Evolutionary conservation across 345 rosid species (phyloP).

Genomic region (Microthlaspi erraticum): DNA sequence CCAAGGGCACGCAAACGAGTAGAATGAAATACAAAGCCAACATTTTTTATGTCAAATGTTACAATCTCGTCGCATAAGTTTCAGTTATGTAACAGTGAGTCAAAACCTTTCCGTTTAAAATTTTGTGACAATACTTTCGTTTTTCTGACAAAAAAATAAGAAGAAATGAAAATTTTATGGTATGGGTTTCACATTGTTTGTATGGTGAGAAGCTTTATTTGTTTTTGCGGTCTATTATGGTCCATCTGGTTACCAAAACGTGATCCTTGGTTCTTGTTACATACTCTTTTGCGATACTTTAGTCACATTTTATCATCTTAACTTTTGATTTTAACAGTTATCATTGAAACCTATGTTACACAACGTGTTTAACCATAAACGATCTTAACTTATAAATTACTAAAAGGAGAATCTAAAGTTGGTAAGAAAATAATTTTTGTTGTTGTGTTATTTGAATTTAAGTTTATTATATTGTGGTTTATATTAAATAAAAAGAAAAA

Average conservation of each 20-base stretch:
- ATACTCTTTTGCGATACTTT: slow-evolving; percentile 29
- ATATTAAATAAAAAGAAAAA: too few species aligned
- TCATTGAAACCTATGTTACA: not conserved
- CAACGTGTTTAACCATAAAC: slow-evolving; percentile 1
- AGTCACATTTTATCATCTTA: slow-evolving; percentile 30
- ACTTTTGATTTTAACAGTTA: not conserved
- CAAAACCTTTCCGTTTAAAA: not conserved
- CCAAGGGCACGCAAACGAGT: slow-evolving; percentile 66
- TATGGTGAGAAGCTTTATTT: slow-evolving; percentile 21
- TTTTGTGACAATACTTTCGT: not conserved
- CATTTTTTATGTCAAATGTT: slow-evolving; percentile 19
- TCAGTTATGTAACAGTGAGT: not conserved
- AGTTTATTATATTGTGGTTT: not conserved
- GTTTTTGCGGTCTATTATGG: slow-evolving; percentile 6
- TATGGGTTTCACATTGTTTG: slow-evolving; percentile 36
- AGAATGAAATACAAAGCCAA: slow-evolving; percentile 49
- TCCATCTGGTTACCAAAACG: slow-evolving; percentile 29
- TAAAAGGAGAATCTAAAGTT: not conserved
- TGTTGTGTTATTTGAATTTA: not conserved
- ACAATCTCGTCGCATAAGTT: slow-evolving; percentile 1
- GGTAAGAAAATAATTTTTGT: not conserved
- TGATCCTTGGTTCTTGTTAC: slow-evolving; percentile 34
- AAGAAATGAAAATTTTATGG: slow-evolving; percentile 24
- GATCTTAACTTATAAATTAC: not conserved
- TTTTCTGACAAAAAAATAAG: not conserved